Evolutionary conservation across 768 basidiomycete species (phyloP).

Genomic region (Porphyrellus cyaneotinctus): DNA sequence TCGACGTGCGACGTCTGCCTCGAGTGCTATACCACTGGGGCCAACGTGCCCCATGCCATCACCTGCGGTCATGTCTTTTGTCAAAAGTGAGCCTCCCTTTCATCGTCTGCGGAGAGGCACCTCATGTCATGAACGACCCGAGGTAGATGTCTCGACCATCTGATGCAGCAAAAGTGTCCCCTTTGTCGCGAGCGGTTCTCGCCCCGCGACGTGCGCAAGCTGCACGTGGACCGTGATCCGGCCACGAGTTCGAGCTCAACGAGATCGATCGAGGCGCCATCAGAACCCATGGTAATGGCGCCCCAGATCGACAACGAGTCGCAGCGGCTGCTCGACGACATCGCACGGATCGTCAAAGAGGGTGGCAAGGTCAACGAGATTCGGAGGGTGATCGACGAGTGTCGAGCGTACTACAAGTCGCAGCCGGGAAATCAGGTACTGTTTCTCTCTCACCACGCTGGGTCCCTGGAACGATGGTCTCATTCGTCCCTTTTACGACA

Average conservation of each 20-base stretch:
- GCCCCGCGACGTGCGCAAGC: constrained; percentile 42
- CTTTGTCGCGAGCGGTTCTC: constrained; percentile 59
- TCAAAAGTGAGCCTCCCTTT: constrained; percentile 29
- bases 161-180: constrained; percentile 52
- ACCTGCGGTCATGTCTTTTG: constrained; percentile 74
- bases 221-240: constrained; percentile 55
- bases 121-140: background rate
- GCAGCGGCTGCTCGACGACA: constrained; percentile 49
- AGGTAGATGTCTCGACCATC: constrained; percentile 51
- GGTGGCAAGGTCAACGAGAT: constrained; percentile 51
- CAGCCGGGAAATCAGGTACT: constrained; percentile 46
- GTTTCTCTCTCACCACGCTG: constrained; percentile 11
- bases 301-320: constrained; percentile 40
- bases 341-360: constrained; percentile 50
- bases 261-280: constrained; percentile 9
- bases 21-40: constrained; percentile 52
- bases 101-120: constrained; percentile 18
- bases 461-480: constrained; percentile 10
- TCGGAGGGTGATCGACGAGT: constrained; percentile 49
- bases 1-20: constrained; percentile 77
- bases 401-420: constrained; percentile 43
- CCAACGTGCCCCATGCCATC: constrained; percentile 60
- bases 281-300: constrained; percentile 20
- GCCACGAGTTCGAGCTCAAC: constrained; percentile 7
- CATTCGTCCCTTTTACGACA: constrained; percentile 17